These are phyloP conservation scores for Colletotrichum noveboracense DNA, from an alignment of 2,329 filamentous ascomycete species.

Conservation along the genomic window DNA sequence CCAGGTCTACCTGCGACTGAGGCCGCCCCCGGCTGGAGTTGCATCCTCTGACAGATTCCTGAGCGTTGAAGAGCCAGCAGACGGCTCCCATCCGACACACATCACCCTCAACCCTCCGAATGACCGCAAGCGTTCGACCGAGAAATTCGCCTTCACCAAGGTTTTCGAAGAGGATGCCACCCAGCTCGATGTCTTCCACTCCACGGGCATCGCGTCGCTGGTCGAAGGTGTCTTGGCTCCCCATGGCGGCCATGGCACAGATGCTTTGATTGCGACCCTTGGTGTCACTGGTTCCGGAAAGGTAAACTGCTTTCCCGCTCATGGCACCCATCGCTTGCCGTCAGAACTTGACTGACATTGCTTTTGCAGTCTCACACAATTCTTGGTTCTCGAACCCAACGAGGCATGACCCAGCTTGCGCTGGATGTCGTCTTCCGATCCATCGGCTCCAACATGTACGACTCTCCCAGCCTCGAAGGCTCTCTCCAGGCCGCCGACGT, in stretches of 20 bases:
- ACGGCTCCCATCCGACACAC: constrained; percentile 61
- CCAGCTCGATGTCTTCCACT: constrained; percentile 87
- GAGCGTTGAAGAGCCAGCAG: constrained; percentile 68
- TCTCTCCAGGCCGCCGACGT: constrained; percentile 79
- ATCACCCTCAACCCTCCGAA: constrained; percentile 81
- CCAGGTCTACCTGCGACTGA: constrained; percentile 87
- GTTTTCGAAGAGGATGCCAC: constrained; percentile 88
- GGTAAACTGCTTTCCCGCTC: constrained; percentile 53
- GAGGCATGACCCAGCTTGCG: constrained; percentile 89
- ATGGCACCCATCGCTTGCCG: background rate
- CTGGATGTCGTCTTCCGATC: constrained; percentile 90
- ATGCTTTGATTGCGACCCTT: constrained; percentile 88
- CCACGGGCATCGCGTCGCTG: constrained; percentile 75
- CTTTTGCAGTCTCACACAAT: constrained; percentile 85
- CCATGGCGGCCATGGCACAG: constrained; percentile 77
- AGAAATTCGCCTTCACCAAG: constrained; percentile 92
- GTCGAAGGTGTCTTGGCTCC: constrained; percentile 82
- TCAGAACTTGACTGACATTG: background rate
- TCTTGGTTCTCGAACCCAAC: constrained; percentile 83
- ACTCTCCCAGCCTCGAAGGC: constrained; percentile 65
- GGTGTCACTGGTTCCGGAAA: constrained; percentile 97
- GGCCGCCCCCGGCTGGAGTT: constrained; percentile 62
- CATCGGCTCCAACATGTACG: constrained; percentile 74
- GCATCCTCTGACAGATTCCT: constrained; percentile 72
- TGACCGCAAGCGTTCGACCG: constrained; percentile 86